A percentile compares a stretch with the other conserved stretches of the same genome.
Evolutionary conservation across 306 rosid genomes (phyloP).

Genomic region (Luffa aegyptiaca): DNA sequence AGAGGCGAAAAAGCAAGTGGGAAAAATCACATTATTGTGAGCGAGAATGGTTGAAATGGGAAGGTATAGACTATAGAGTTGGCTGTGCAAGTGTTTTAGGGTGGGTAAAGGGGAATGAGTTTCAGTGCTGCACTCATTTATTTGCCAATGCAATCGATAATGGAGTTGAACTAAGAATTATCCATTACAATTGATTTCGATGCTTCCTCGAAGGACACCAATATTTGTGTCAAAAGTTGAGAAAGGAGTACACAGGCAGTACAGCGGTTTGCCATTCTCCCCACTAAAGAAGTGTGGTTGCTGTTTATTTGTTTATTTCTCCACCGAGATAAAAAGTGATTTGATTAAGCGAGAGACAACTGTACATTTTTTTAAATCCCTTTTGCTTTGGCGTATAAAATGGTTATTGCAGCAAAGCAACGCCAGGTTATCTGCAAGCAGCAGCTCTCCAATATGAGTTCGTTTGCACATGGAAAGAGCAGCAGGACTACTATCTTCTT

Average conservation of each 20-base stretch:
- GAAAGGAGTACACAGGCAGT: not conserved
- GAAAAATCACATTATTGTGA: not conserved
- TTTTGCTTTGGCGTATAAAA: not conserved
- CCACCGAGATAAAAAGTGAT: not conserved
- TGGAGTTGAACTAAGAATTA: not conserved
- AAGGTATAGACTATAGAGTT: not conserved
- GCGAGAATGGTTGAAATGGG: not conserved
- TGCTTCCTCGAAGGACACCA: not conserved
- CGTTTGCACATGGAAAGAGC: not conserved
- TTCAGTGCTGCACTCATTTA: not conserved
- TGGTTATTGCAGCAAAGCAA: not conserved
- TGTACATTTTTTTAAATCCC: not conserved
- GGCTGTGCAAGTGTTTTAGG: not conserved
- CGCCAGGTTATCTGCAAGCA: not conserved
- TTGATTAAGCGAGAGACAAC: not conserved
- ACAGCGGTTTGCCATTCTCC: not conserved
- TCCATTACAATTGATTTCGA: not conserved
- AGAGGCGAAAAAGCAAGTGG: not conserved
- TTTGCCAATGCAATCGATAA: not conserved
- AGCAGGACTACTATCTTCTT: not conserved
- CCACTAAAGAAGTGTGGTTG: not conserved
- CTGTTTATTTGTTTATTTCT: not conserved
- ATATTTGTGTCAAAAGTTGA: not conserved
- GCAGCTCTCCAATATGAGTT: not conserved
- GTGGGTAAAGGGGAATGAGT: not conserved